A percentile compares a stretch with the other conserved stretches of the same genome.
Conservation (phyloP, 2,329 filamentous ascomycete species). For the Paecilomyces formosus region DNA sequence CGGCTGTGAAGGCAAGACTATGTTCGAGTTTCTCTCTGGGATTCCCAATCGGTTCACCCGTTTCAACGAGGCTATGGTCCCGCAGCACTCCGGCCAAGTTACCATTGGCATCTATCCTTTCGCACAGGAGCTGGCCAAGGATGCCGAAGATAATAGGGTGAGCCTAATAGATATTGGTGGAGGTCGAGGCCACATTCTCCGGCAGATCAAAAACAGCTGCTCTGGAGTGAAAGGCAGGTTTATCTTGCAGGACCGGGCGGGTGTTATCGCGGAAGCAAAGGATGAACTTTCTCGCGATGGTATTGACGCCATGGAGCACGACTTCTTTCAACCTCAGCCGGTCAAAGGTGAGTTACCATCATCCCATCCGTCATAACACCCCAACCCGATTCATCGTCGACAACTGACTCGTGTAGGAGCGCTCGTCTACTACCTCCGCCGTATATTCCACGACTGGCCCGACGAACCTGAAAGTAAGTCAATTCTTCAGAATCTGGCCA, state of each 20-base stretch:
- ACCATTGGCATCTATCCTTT: conserved; percentile 16
- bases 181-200: conserved; percentile 10
- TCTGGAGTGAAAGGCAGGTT: conserved; percentile 10
- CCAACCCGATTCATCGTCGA: neutral
- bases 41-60: conserved; percentile 5
- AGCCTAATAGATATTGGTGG: conserved; percentile 15
- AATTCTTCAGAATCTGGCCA: conserved; percentile 15
- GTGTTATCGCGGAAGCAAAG: conserved; percentile 8
- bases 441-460: conserved; percentile 23
- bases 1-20: conserved; percentile 10
- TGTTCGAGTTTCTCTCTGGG: conserved; percentile 11
- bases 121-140: conserved; percentile 5
- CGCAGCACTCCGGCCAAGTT: conserved; percentile 6
- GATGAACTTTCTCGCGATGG: conserved; percentile 3
- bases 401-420: conserved; percentile 9
- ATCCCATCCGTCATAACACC: neutral
- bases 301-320: conserved; percentile 12
- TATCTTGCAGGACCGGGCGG: conserved; percentile 15
- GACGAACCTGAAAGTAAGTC: conserved; percentile 6
- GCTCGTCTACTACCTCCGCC: conserved; percentile 23
- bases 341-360: conserved; percentile 10
- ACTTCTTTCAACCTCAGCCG: conserved; percentile 15
- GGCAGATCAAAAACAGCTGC: conserved; percentile 7
- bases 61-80: conserved; percentile 12
- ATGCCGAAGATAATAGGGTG: conserved; percentile 7